Base-by-base conservation (phyloP, 129 eudicot genomes). In the Saussurea involucrata region DNA sequence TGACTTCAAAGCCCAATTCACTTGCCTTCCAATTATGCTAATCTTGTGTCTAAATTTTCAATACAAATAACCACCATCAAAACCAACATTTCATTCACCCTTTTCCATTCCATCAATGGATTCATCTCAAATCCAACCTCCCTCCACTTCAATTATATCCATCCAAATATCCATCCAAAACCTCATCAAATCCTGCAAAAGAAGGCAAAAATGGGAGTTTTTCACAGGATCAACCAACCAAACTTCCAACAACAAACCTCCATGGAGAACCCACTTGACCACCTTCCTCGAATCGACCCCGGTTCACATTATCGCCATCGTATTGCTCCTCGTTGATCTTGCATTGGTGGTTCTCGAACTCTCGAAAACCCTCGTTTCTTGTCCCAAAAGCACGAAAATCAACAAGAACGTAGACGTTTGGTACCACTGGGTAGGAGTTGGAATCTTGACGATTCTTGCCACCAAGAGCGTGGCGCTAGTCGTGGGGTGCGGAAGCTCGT, bases 381-480 rank as follows among this genome's bases (percentile, higher is more conserved):
- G 87, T 53, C 61, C 83, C 4, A 63, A 75, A 63, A 70, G 75
- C 74, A 72, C 42, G 15, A 70, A 67, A 21, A 63, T 15, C 34
- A 74, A 33, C 75, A 75, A 37, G 34, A 65, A 20, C 24, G 82
- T 69, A 55, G 89, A 86, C 46, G 37, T 69, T 28, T 86, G 86
- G 95, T 89, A 83, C 69, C 95, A 89, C 11, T 87, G 89, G 87
- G 33, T 81, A 53, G 95, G 89, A 57, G 72, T 87, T 40, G 85
- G 81, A 22, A 87, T 89, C 57, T 72, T 89, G 80, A 33, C 76
- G 24, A 25, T 87, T 64, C 87, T 89, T 72, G 85, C 72, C 32
- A 55, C 81, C 37, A 89, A 87, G 69, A 77, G 83, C 24, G 36
- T 78, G 46, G 80, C 81, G 33, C 71, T 84, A 5, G 72, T 77